Evolutionary conservation across 2,329 filamentous ascomycete genomes (phyloP).

Genomic region (Trichoderma guizhouense): DNA sequence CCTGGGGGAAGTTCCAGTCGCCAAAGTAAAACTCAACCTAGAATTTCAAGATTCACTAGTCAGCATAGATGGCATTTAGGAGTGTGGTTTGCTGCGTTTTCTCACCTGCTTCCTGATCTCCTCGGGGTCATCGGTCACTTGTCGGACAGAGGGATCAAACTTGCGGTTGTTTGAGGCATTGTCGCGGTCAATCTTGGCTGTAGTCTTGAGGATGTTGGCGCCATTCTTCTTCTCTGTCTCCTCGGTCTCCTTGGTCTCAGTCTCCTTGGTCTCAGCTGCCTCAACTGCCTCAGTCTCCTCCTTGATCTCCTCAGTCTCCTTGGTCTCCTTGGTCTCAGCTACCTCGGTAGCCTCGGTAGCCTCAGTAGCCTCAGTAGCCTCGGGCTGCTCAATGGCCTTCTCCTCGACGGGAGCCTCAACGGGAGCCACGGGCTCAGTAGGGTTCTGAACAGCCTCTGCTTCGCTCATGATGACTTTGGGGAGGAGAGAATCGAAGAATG

Average conservation of each 20-base stretch:
- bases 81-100: not conserved
- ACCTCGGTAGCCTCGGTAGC: not conserved
- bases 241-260: constrained; percentile 10
- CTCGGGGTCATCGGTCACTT: constrained; percentile 71
- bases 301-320: not conserved
- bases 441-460: constrained; percentile 39
- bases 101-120: constrained; percentile 80
- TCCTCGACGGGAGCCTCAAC: constrained; percentile 21
- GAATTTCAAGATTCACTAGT: not conserved
- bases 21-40: constrained; percentile 96
- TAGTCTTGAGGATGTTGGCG: constrained; percentile 44
- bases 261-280: constrained; percentile 17
- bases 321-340: not conserved
- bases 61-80: not conserved
- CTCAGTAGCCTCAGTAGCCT: not conserved
- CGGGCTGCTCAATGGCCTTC: constrained; percentile 24
- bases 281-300: constrained; percentile 24
- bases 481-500: not conserved
- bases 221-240: constrained; percentile 24
- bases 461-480: constrained; percentile 36
- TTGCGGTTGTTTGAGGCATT: constrained; percentile 58
- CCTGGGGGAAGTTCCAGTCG: constrained; percentile 82
- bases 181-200: constrained; percentile 37
- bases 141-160: constrained; percentile 64
- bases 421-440: constrained; percentile 35